A percentile compares a stretch with the other conserved stretches of the same genome.
These are phyloP conservation scores for Pseudogymnoascus destructans DNA, from an alignment of 2,329 filamentous ascomycete genomes.

Conservation along the genomic window DNA sequence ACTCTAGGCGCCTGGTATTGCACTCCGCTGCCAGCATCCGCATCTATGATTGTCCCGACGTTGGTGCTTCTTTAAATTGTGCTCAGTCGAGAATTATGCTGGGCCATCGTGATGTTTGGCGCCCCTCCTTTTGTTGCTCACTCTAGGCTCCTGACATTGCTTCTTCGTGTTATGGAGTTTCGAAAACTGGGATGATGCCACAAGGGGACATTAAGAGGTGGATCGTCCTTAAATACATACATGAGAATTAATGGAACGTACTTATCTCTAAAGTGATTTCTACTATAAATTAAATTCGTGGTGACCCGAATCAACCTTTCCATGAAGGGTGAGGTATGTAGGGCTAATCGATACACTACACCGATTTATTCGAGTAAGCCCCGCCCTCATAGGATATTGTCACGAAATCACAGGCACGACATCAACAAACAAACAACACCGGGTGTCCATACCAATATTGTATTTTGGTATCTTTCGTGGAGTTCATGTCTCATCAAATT, in stretches of 20 bases:
- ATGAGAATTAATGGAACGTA: neutral
- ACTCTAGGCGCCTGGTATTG: neutral
- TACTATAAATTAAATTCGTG: neutral
- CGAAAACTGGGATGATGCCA: neutral
- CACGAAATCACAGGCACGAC: neutral
- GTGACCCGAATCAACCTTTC: neutral
- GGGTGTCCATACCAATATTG: neutral
- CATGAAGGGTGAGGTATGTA: neutral
- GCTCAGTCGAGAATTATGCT: neutral
- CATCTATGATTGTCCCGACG: neutral
- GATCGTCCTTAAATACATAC: neutral
- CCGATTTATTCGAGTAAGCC: neutral
- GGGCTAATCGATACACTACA: no score
- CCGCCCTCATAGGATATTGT: neutral
- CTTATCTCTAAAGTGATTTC: neutral
- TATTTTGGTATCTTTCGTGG: neutral
- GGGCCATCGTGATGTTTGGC: neutral
- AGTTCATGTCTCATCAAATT: conserved; percentile 7
- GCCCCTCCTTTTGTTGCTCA: neutral
- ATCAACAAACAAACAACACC: neutral
- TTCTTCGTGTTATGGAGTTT: neutral
- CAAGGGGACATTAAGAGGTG: neutral
- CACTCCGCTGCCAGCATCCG: neutral
- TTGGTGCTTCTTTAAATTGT: neutral
- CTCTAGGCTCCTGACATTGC: no score